Conservation (phyloP, 169 alveolate genomes). For the Plasmodium billcollinsi region DNA sequence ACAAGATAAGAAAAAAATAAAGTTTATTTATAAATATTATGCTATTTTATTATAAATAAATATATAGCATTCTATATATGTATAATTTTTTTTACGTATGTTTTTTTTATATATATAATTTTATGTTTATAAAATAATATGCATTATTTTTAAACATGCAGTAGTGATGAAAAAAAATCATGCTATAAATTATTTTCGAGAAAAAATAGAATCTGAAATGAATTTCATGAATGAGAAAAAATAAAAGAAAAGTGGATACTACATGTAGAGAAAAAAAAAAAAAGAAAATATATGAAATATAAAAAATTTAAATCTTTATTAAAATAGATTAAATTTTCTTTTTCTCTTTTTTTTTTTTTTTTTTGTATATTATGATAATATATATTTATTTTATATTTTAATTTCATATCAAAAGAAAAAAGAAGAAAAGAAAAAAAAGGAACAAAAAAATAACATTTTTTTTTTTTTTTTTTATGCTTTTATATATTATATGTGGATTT, state of each 20-base stretch:
- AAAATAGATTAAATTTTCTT: too few relatives aligned
- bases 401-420: background rate
- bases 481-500: too few relatives aligned
- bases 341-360: too few relatives aligned
- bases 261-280: constrained; percentile 34
- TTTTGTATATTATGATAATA: background rate
- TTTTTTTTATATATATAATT: background rate
- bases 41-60: constrained; percentile 1
- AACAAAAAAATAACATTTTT: too few relatives aligned
- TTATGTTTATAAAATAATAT: constrained; percentile 11
- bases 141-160: constrained; percentile 42
- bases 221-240: constrained; percentile 11
- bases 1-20: background rate
- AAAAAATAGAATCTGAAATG: constrained; percentile 11
- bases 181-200: constrained; percentile 26
- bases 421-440: too few relatives aligned
- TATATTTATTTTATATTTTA: constrained; percentile 12
- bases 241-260: constrained; percentile 21
- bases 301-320: too few relatives aligned
- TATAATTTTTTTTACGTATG: constrained; percentile 17
- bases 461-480: too few relatives aligned
- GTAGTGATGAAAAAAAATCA: constrained; percentile 16
- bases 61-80: constrained; percentile 17
- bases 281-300: constrained; percentile 7
- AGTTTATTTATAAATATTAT: constrained; percentile 11